A percentile compares a stretch with the other conserved stretches of the same genome.
Evolutionary conservation across 164 flowering plant genomes (phyloP).

Genomic region (Stephania japonica): DNA sequence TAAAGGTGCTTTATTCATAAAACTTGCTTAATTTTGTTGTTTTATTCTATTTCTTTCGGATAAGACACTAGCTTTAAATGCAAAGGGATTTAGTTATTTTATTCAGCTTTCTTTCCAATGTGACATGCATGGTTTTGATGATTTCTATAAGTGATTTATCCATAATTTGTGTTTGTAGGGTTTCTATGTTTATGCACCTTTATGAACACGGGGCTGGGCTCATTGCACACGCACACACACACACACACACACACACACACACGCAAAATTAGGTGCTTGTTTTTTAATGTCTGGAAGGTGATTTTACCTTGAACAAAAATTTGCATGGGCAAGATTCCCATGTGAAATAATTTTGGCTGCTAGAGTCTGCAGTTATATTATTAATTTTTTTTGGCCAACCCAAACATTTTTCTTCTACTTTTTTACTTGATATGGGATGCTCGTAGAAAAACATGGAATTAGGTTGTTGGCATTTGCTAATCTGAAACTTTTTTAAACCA

Average conservation of each 20-base stretch:
- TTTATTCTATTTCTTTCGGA: not conserved
- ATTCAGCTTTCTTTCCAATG: not conserved
- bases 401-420: not conserved
- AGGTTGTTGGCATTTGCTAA: not conserved
- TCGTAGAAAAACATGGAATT: not conserved
- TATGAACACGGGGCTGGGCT: not conserved
- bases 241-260: too few species aligned
- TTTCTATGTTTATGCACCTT: not conserved
- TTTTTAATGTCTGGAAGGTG: not conserved
- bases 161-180: not conserved
- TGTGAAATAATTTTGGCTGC: not conserved
- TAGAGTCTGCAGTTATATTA: not conserved
- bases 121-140: not conserved
- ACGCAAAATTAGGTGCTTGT: not conserved
- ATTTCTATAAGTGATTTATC: not conserved
- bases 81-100: not conserved
- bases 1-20: slow-evolving; percentile 46
- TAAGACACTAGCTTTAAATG: not conserved
- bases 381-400: not conserved
- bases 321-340: not conserved
- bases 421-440: not conserved
- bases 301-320: not conserved
- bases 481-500: not conserved
- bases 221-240: too few species aligned
- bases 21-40: not conserved